These are phyloP conservation scores for Aspergillus sp. DNA, from an alignment of 2,329 filamentous ascomycete genomes.

Conservation along the genomic window DNA sequence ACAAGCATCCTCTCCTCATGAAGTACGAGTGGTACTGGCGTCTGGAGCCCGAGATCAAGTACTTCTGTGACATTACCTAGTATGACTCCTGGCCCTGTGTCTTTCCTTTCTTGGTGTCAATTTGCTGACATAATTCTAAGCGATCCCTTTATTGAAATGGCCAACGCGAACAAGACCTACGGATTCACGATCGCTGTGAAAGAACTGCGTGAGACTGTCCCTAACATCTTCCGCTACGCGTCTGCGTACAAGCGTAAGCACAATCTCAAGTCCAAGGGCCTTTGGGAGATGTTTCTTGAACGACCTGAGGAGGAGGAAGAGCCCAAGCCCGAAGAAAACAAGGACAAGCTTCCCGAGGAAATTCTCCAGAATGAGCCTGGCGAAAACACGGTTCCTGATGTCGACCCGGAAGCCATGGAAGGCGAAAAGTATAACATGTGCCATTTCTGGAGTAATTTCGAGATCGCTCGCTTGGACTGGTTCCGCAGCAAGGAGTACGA, in stretches of 20 bases:
- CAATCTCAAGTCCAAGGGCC: conserved; percentile 82
- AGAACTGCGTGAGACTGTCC: conserved; percentile 94
- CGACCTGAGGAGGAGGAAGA: conserved; percentile 53
- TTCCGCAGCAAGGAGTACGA: conserved; percentile 97
- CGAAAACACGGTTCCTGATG: conserved; percentile 67
- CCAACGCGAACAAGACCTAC: conserved; percentile 91
- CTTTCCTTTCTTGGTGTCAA: conserved; percentile 4
- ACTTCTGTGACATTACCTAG: conserved; percentile 99
- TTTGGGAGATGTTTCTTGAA: conserved; percentile 99
- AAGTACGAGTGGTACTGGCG: conserved; percentile 99
- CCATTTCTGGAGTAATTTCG: conserved; percentile 99
- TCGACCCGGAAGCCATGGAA: conserved; percentile 92
- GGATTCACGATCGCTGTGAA: conserved; percentile 99
- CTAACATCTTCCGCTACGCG: conserved; percentile 98
- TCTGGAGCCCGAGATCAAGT: conserved; percentile 97
- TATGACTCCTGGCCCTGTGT: conserved; percentile 43
- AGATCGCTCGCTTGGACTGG: conserved; percentile 91
- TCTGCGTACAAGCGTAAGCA: conserved; percentile 93
- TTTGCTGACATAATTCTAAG: conserved; percentile 47
- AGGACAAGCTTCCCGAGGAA: conserved; percentile 74
- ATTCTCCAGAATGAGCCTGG: conserved; percentile 73
- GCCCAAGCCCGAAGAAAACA: conserved; percentile 58
- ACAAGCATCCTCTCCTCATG: conserved; percentile 87
- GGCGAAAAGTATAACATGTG: conserved; percentile 99
- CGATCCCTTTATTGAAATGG: conserved; percentile 96